Evolutionary conservation across 305 asterid species (phyloP).

Genomic region (Coffea humblotiana): DNA sequence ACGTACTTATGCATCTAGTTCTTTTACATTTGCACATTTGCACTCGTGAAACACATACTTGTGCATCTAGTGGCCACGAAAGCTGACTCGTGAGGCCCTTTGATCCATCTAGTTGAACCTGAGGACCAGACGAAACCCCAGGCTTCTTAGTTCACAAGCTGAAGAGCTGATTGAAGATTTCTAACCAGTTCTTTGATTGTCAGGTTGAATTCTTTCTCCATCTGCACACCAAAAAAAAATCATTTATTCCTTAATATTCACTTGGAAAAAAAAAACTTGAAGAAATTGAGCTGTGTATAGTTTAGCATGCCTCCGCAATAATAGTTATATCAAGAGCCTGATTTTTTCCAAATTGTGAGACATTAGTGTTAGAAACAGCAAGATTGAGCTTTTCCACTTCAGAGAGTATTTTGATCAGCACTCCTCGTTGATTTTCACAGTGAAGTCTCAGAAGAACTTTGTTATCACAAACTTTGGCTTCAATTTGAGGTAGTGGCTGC

Average conservation of each 20-base stretch:
- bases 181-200: slow-evolving; percentile 35
- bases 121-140: too few species aligned
- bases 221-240: slow-evolving; percentile 18
- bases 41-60: too few species aligned
- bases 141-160: background rate
- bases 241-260: too few species aligned
- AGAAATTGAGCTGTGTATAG: too few species aligned
- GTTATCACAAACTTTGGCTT: slow-evolving; percentile 33
- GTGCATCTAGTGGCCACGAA: too few species aligned
- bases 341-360: slow-evolving; percentile 25
- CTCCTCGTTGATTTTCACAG: slow-evolving; percentile 31
- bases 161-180: slow-evolving; percentile 31
- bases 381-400: slow-evolving; percentile 35
- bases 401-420: slow-evolving; percentile 28
- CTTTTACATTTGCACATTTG: too few species aligned
- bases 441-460: slow-evolving; percentile 36
- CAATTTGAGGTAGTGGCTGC: slow-evolving; percentile 39
- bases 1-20: too few species aligned
- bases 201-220: slow-evolving; percentile 39
- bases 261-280: too few species aligned
- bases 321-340: slow-evolving; percentile 33
- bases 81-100: too few species aligned
- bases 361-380: slow-evolving; percentile 26
- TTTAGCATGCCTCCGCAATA: slow-evolving; percentile 18
- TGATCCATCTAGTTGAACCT: too few species aligned